Evolutionary conservation across 352 stramenopile species (phyloP), one percentile per base, ranked within the genome.

Genomic region (Globisporangium splendens): DNA sequence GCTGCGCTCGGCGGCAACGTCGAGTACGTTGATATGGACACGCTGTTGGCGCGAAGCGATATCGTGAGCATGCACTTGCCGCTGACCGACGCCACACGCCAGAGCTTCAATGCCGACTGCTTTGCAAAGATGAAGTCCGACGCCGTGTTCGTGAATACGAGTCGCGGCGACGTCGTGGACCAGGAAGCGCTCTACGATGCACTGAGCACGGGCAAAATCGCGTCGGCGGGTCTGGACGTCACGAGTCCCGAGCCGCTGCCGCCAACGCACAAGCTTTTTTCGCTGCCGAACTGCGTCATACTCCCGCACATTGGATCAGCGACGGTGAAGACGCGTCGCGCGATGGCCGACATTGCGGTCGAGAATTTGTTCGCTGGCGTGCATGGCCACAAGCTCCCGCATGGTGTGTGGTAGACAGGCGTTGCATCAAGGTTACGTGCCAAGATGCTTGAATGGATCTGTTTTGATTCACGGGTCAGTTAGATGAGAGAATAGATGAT

Each of bases 61-160:
- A 78, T 98, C 52, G 73, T 98, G 8, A 86, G 92, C 42, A 77
- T 97, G 10, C 80, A 97, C 61, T 75, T 85, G 57, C 79, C 91
- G 14, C 68, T 98, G 44, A 96, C 65, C 0, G 68, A 86, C 39
- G 47, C 72, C 17, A 98, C 88, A 12, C 70, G 73, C 3, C 52
- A 80, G 24, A 68, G 89, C 42, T 91, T 98, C 38, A 81, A 86
- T 38, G 69, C 79, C 1, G 78, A 81, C 3, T 72, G 83, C 21
- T 78, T 98, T 22, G 61, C 69, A 10, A 50, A 80, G n/a, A 96
- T 98, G 83, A 92, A 96, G 61, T 53, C 70, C 12, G 71, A 69
- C 33, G 86, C 89, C n/a, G 84, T 96, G 51, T 73, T 98, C 42
- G 85, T 98, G 42, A 98, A 98, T 67, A 97, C 94, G 58, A 88